Evolutionary conservation across 306 rosid genomes (phyloP).

Genomic region (Vicia sativa): DNA sequence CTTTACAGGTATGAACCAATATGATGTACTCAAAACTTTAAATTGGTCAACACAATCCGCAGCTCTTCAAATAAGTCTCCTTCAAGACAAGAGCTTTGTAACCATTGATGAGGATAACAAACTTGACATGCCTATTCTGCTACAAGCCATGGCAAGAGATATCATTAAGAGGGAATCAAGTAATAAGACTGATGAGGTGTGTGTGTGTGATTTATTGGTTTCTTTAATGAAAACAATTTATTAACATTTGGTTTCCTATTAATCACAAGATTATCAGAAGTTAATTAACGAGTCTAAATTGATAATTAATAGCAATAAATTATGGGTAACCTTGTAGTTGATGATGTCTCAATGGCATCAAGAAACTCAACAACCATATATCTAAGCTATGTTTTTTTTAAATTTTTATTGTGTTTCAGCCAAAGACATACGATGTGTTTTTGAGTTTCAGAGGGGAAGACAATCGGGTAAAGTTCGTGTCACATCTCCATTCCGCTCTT

Average conservation of each 20-base stretch:
- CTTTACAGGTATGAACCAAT: neutral
- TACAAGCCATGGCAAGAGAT: constrained; percentile 32
- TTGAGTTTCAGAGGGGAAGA: constrained; percentile 18
- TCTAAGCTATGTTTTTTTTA: neutral
- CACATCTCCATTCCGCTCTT: constrained; percentile 13
- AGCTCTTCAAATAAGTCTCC: neutral
- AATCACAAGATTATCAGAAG: neutral
- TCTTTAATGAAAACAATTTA: neutral
- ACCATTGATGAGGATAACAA: neutral
- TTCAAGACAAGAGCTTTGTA: constrained; percentile 1
- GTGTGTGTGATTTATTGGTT: neutral
- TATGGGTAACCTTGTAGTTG: neutral
- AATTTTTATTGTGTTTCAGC: neutral
- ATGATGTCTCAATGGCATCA: neutral
- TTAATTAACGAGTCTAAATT: neutral
- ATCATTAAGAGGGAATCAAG: neutral
- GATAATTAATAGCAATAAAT: neutral
- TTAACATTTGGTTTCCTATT: neutral
- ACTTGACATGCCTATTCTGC: constrained; percentile 19
- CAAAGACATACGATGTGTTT: constrained; percentile 2
- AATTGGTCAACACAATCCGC: too few relatives aligned
- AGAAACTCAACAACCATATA: neutral
- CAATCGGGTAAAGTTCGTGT: neutral
- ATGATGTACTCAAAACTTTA: neutral
- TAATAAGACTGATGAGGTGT: neutral